phyloP scores from a whole-genome alignment of 2,329 filamentous ascomycete species.

The Exophiala calicioides region DNA sequence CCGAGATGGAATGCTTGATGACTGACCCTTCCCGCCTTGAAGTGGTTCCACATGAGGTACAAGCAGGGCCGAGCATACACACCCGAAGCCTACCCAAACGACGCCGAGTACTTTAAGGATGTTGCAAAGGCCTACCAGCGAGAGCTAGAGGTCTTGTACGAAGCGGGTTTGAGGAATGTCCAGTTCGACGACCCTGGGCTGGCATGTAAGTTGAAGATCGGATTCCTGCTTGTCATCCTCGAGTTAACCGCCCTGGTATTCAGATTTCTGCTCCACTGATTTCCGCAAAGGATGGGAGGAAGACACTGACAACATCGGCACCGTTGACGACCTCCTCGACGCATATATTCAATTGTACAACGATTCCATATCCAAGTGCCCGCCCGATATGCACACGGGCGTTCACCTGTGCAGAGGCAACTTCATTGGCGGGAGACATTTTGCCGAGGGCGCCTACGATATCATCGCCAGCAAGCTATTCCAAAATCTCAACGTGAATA shows the following conservation, averaged over 20 bases:
- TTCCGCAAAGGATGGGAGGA: constrained; percentile 66
- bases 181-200: constrained; percentile 63
- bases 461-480: constrained; percentile 64
- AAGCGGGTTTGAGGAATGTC: constrained; percentile 60
- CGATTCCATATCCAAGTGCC: constrained; percentile 60
- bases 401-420: constrained; percentile 69
- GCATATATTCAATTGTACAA: constrained; percentile 73
- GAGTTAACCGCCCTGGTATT: neutral
- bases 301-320: constrained; percentile 65
- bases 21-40: constrained; percentile 11
- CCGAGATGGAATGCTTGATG: neutral
- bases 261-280: constrained; percentile 67
- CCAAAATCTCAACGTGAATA: constrained; percentile 58
- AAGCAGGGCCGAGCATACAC: constrained; percentile 58
- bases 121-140: constrained; percentile 66
- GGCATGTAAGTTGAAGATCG: constrained; percentile 58
- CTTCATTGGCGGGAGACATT: constrained; percentile 62
- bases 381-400: constrained; percentile 68
- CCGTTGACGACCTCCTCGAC: constrained; percentile 67
- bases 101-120: constrained; percentile 65
- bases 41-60: constrained; percentile 68
- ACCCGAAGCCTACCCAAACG: constrained; percentile 57
- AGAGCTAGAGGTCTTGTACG: constrained; percentile 61
- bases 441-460: constrained; percentile 64
- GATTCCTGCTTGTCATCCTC: neutral